A percentile compares a stretch with the other conserved stretches of the same genome.
phyloP scores from a whole-genome alignment of 305 asterid genomes.

The Fraxinus angustifolia region DNA sequence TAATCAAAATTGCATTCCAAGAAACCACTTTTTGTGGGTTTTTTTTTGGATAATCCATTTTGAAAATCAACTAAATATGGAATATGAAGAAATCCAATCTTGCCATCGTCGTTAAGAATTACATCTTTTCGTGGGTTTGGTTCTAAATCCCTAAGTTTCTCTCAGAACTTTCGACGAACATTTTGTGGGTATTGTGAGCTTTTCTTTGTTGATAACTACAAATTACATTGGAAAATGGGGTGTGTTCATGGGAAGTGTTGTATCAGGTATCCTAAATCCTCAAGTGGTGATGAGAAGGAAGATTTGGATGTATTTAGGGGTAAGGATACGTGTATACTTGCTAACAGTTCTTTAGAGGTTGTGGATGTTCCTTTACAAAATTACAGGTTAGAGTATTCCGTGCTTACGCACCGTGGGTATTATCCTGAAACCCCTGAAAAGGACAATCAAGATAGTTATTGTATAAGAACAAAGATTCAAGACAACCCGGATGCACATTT shows the following conservation, averaged over 20 bases:
- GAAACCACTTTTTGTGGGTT: slow-evolving; percentile 37
- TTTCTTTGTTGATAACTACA: slow-evolving; percentile 28
- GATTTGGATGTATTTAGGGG: slow-evolving; percentile 40
- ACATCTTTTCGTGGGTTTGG: slow-evolving; percentile 23
- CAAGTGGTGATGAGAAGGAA: slow-evolving; percentile 50
- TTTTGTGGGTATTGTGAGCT: slow-evolving; percentile 32
- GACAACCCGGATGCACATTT: slow-evolving; percentile 87
- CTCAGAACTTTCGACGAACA: slow-evolving; percentile 44
- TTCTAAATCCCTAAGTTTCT: slow-evolving; percentile 31
- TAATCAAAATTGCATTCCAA: slow-evolving; percentile 27
- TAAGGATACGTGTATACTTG: slow-evolving; percentile 36
- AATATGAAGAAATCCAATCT: slow-evolving; percentile 26
- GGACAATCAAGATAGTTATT: slow-evolving; percentile 85
- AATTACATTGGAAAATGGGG: slow-evolving; percentile 56
- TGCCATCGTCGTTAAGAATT: slow-evolving; percentile 24
- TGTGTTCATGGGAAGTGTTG: slow-evolving; percentile 86
- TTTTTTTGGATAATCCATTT: slow-evolving; percentile 32
- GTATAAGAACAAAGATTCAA: slow-evolving; percentile 56
- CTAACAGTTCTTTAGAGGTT: slow-evolving; percentile 44
- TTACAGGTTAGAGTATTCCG: slow-evolving; percentile 61
- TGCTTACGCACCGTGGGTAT: slow-evolving; percentile 68
- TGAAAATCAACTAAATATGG: slow-evolving; percentile 21
- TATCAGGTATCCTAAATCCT: slow-evolving; percentile 45
- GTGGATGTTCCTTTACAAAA: slow-evolving; percentile 79
- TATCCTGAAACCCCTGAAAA: slow-evolving; percentile 90